phyloP scores from a whole-genome alignment of 441 rosid species.

The Kokia cookei region DNA sequence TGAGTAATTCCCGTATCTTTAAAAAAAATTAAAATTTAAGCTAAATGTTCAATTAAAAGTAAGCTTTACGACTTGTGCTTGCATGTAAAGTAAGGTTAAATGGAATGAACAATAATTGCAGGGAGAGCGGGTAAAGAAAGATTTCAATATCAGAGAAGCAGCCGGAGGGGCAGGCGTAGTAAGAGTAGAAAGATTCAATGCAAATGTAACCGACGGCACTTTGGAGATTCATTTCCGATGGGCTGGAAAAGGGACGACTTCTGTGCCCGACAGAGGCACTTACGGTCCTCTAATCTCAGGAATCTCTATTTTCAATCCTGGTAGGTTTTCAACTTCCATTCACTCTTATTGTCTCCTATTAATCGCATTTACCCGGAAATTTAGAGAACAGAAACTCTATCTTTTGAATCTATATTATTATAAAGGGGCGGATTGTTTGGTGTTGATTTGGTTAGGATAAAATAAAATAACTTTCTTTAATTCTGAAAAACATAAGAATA shows the following conservation, averaged over 20 bases:
- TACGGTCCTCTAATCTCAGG: neutral
- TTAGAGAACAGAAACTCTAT: no score
- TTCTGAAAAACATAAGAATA: no score
- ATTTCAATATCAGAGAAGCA: neutral
- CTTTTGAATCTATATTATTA: no score
- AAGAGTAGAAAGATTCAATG: neutral
- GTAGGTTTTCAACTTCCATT: neutral
- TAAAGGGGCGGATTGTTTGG: no score
- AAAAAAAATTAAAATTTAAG: no score
- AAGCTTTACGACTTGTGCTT: neutral
- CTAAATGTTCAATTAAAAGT: no score
- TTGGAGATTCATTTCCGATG: neutral
- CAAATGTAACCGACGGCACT: neutral
- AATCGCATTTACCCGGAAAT: no score
- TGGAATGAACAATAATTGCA: neutral
- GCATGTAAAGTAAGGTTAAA: constrained; percentile 22
- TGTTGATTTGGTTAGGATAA: no score
- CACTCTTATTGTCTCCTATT: neutral
- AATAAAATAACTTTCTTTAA: no score
- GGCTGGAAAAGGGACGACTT: neutral
- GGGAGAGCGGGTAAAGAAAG: neutral
- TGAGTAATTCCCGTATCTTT: no score
- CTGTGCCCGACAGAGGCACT: neutral
- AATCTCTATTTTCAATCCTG: neutral
- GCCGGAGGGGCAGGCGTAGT: neutral